Conservation (phyloP, 1,284 basidiomycete genomes). For the Puccinia triticina region DNA sequence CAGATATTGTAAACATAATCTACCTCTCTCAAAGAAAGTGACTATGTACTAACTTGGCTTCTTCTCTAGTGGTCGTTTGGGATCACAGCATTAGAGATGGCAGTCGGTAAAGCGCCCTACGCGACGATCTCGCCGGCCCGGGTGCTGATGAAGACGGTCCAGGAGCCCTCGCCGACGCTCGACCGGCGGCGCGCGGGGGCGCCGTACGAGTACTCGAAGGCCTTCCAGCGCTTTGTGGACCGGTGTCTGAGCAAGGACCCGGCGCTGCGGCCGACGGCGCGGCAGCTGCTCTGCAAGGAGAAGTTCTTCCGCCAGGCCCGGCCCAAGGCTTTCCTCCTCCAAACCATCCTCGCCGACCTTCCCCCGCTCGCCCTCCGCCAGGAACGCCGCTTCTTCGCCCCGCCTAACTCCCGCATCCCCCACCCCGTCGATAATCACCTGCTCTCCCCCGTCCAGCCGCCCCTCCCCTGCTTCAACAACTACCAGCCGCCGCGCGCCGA, state of each 20-base stretch:
- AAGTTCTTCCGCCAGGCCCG: constrained; percentile 77
- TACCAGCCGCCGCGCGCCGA: no score
- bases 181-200: constrained; percentile 68
- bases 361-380: constrained; percentile 56
- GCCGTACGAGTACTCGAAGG: constrained; percentile 75
- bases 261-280: constrained; percentile 69
- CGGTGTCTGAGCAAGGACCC: constrained; percentile 72
- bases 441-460: not conserved
- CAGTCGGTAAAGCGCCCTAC: constrained; percentile 78
- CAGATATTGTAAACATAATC: constrained; percentile 47
- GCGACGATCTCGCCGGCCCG: constrained; percentile 74
- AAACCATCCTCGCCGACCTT: constrained; percentile 67
- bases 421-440: not conserved
- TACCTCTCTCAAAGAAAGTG: constrained; percentile 66
- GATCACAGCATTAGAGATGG: constrained; percentile 72
- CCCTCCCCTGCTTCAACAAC: no score
- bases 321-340: constrained; percentile 73
- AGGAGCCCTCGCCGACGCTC: constrained; percentile 66
- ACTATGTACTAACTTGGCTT: not conserved
- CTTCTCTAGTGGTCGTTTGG: constrained; percentile 35
- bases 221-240: constrained; percentile 78
- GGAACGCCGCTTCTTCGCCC: constrained; percentile 34
- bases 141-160: constrained; percentile 70
- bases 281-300: constrained; percentile 72
- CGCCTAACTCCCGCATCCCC: not conserved